Evolutionary conservation across 164 flowering plant species (phyloP).

Genomic region (Liriodendron chinense): DNA sequence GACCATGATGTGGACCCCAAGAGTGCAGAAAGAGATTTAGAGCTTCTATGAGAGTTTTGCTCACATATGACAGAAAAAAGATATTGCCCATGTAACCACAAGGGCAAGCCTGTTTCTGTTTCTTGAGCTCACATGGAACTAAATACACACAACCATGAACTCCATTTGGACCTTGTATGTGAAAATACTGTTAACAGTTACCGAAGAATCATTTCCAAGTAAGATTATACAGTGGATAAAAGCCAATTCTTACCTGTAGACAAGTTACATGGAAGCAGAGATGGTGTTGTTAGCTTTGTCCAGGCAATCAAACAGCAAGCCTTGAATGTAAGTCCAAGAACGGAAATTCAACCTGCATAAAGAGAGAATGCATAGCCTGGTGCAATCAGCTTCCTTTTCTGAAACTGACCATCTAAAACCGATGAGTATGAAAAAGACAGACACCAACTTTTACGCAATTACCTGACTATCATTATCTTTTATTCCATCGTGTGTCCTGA

Average conservation of each 20-base stretch:
- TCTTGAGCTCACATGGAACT: too few species aligned
- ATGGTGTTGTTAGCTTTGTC: background rate
- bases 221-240: background rate
- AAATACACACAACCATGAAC: too few species aligned
- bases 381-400: background rate
- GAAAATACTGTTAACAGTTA: background rate
- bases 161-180: too few species aligned
- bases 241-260: background rate
- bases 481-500: background rate
- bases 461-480: background rate
- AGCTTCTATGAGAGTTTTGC: too few species aligned
- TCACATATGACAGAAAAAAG: too few species aligned
- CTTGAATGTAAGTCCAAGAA: background rate
- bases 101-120: too few species aligned
- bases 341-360: background rate
- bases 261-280: background rate
- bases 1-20: too few species aligned
- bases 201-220: background rate
- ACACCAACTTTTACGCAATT: background rate
- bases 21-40: too few species aligned
- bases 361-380: background rate
- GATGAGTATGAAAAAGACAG: background rate
- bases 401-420: background rate
- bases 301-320: background rate
- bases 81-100: too few species aligned